phyloP scores from a whole-genome alignment of 148 eudicot genomes.

The Rhododendron molle region DNA sequence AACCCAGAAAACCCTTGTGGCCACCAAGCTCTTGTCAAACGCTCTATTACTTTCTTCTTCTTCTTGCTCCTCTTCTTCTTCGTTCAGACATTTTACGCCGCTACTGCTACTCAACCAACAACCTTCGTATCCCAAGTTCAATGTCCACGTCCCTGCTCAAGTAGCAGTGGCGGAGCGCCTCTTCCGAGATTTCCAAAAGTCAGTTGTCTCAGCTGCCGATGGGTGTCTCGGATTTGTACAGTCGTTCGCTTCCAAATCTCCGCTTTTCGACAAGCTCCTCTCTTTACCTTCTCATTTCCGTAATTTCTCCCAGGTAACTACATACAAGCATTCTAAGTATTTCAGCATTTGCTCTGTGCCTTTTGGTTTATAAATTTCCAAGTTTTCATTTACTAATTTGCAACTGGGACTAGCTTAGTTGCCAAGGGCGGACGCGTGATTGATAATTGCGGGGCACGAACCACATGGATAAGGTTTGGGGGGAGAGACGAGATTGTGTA shows the following conservation, averaged over 20 bases:
- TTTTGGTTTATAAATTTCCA: background rate
- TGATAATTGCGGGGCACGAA: background rate
- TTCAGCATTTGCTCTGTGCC: background rate
- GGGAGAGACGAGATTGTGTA: background rate
- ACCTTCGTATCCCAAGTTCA: conserved; percentile 13
- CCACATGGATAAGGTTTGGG: background rate
- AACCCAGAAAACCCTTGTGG: background rate
- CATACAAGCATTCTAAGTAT: background rate
- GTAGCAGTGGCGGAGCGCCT: conserved; percentile 5
- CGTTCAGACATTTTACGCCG: conserved; percentile 25
- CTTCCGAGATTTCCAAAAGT: conserved; percentile 34
- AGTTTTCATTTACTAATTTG: background rate
- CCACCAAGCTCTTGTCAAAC: background rate
- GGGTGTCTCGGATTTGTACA: conserved; percentile 36
- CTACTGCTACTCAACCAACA: conserved; percentile 31
- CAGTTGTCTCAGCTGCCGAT: conserved; percentile 40
- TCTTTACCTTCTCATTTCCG: conserved; percentile 48
- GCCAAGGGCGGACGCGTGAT: background rate
- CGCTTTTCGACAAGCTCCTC: conserved; percentile 36
- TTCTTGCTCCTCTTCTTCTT: background rate
- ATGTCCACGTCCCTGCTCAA: conserved; percentile 6
- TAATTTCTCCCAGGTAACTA: conserved; percentile 52
- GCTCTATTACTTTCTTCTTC: conserved; percentile 13
- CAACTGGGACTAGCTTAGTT: background rate
- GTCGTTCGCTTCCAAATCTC: conserved; percentile 49